A percentile compares a stretch with the other conserved stretches of the same genome.
phyloP scores from a whole-genome alignment of 352 stramenopile genomes.

The Thraustochytrium sp. region DNA sequence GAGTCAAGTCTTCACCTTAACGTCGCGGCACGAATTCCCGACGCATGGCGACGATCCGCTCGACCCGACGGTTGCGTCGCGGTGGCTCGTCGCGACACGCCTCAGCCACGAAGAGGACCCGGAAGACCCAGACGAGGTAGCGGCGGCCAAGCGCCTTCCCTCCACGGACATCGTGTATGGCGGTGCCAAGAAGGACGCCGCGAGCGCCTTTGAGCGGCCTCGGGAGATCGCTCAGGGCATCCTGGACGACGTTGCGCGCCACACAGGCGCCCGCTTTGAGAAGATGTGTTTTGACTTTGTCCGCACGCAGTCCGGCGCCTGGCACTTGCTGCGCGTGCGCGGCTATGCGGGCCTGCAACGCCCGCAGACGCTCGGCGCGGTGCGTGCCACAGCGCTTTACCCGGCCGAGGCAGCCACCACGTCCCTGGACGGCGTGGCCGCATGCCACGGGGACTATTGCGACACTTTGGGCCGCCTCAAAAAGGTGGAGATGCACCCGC shows the following conservation, averaged over 20 bases:
- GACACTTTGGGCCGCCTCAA: neutral
- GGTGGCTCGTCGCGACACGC: neutral
- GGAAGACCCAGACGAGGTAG: no score
- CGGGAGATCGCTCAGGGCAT: neutral
- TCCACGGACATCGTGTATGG: neutral
- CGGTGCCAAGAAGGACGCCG: neutral
- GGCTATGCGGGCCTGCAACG: neutral
- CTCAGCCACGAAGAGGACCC: no score
- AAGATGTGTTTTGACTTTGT: slow-evolving; percentile 30
- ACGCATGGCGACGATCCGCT: neutral
- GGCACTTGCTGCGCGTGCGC: neutral
- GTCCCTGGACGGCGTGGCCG: neutral
- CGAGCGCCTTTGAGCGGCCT: neutral
- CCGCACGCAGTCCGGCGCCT: neutral
- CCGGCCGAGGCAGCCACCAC: neutral
- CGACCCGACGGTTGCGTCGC: neutral
- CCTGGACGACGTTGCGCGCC: neutral
- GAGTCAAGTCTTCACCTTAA: slow-evolving; percentile 1
- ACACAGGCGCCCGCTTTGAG: neutral
- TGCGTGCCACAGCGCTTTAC: neutral
- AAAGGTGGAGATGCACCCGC: neutral
- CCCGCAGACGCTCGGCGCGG: neutral
- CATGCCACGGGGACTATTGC: neutral
- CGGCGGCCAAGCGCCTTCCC: neutral
- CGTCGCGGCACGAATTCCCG: neutral